phyloP scores from a whole-genome alignment of 495 filamentous ascomycete genomes.

The Tuber magnatum region DNA sequence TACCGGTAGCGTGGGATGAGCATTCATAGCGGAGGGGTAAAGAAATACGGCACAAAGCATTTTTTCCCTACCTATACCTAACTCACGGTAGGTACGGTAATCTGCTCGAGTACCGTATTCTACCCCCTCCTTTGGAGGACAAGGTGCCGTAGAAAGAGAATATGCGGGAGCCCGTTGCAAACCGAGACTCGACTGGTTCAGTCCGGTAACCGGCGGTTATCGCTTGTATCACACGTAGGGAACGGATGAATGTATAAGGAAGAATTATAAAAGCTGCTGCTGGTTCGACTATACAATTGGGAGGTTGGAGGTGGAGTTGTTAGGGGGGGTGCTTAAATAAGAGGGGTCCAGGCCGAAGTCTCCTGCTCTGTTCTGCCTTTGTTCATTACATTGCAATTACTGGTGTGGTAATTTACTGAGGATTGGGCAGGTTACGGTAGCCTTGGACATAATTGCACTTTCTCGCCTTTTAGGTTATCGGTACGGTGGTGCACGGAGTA shows the following conservation, averaged over 20 bases:
- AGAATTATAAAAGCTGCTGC: neutral
- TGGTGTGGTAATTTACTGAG: neutral
- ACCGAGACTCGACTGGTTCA: neutral
- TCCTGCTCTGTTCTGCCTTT: neutral
- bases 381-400: neutral
- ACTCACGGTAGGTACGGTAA: too few relatives aligned
- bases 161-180: neutral
- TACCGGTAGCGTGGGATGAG: too few relatives aligned
- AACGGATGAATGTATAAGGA: neutral
- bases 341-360: too few relatives aligned
- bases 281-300: neutral
- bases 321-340: neutral
- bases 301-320: neutral
- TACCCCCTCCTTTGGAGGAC: too few relatives aligned
- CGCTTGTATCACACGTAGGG: too few relatives aligned
- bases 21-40: too few relatives aligned
- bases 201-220: too few relatives aligned
- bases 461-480: neutral
- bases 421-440: neutral
- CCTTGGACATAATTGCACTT: neutral
- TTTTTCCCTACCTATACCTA: too few relatives aligned
- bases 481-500: neutral
- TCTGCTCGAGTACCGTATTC: too few relatives aligned
- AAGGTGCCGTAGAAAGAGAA: too few relatives aligned
- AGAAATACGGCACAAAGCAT: too few relatives aligned